Percentiles rank a stretch among this genome's conserved stretches.
phyloP scores from a whole-genome alignment of 2,329 filamentous ascomycete species.

The Harringtonia aguacate region DNA sequence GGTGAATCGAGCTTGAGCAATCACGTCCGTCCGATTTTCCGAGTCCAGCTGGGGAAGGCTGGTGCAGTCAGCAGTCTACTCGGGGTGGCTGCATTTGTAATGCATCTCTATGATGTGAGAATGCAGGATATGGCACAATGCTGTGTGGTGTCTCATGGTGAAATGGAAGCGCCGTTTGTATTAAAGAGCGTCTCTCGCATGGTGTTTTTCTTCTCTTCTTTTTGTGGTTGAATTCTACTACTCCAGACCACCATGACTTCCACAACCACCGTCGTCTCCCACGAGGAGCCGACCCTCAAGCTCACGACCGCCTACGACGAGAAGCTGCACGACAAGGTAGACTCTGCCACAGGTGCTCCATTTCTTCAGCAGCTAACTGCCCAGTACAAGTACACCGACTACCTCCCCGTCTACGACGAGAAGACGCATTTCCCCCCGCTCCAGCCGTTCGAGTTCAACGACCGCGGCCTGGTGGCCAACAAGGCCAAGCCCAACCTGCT shows the following conservation, averaged over 20 bases:
- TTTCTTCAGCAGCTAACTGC: neutral
- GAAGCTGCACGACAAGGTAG: slow-evolving; percentile 14
- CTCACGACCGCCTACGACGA: slow-evolving; percentile 14
- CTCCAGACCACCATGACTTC: neutral
- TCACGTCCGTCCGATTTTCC: too few relatives aligned
- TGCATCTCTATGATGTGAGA: slow-evolving; percentile 2
- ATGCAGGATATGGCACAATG: slow-evolving; percentile 5
- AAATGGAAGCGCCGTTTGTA: neutral
- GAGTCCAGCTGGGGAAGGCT: too few relatives aligned
- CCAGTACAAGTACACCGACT: slow-evolving; percentile 20
- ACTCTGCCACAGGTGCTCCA: too few relatives aligned
- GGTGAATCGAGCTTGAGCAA: slow-evolving; percentile 1
- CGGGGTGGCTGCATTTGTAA: too few relatives aligned
- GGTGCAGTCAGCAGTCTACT: too few relatives aligned
- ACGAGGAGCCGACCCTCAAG: slow-evolving; percentile 7
- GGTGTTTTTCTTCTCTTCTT: neutral
- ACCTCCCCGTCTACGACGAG: slow-evolving; percentile 23
- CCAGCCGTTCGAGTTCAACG: slow-evolving; percentile 19
- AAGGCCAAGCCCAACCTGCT: slow-evolving; percentile 19
- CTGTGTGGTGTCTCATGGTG: neutral
- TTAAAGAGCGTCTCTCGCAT: neutral
- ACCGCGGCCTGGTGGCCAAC: slow-evolving; percentile 20
- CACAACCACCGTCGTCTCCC: slow-evolving; percentile 9
- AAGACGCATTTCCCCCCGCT: slow-evolving; percentile 18
- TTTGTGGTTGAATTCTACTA: neutral